Evolutionary conservation across 805 yeast genomes (phyloP).

Genomic region (Dipodascus geniculatus): DNA sequence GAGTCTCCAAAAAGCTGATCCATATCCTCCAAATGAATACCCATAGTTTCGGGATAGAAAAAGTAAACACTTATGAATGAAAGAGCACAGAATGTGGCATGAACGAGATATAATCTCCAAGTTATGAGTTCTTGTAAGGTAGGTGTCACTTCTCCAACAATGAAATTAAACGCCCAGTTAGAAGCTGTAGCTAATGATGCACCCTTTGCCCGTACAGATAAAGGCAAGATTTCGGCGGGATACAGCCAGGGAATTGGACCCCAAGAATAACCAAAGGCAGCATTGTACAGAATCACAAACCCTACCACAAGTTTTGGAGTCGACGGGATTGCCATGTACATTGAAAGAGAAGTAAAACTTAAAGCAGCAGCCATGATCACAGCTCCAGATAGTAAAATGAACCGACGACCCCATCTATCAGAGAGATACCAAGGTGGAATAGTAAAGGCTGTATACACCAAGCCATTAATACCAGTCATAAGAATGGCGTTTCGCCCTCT

Average conservation of each 20-base stretch:
- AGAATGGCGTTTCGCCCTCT: slow-evolving; percentile 73
- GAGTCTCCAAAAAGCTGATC: slow-evolving; percentile 73
- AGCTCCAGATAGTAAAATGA: slow-evolving; percentile 69
- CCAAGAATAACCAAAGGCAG: slow-evolving; percentile 80
- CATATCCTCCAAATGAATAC: slow-evolving; percentile 83
- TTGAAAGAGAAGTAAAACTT: slow-evolving; percentile 48
- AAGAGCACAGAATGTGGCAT: slow-evolving; percentile 62
- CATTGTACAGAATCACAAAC: slow-evolving; percentile 68
- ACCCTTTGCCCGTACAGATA: slow-evolving; percentile 76
- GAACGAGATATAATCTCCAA: slow-evolving; percentile 76
- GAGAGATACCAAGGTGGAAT: slow-evolving; percentile 87
- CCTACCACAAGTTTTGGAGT: slow-evolving; percentile 66
- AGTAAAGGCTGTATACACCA: slow-evolving; percentile 52
- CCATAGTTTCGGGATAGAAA: slow-evolving; percentile 83
- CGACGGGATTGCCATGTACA: slow-evolving; percentile 35
- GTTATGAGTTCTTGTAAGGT: slow-evolving; percentile 60
- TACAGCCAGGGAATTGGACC: slow-evolving; percentile 91
- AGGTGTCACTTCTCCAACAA: slow-evolving; percentile 89
- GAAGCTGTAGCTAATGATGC: slow-evolving; percentile 85
- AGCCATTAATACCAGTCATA: slow-evolving; percentile 75
- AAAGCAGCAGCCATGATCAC: slow-evolving; percentile 67
- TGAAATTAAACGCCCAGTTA: slow-evolving; percentile 85
- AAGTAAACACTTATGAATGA: slow-evolving; percentile 64
- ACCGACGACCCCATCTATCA: slow-evolving; percentile 85
- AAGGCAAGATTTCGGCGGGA: slow-evolving; percentile 78